These are phyloP conservation scores for Pelagophyceae sp. DNA, from an alignment of 352 stramenopile genomes.

Conservation along the genomic window DNA sequence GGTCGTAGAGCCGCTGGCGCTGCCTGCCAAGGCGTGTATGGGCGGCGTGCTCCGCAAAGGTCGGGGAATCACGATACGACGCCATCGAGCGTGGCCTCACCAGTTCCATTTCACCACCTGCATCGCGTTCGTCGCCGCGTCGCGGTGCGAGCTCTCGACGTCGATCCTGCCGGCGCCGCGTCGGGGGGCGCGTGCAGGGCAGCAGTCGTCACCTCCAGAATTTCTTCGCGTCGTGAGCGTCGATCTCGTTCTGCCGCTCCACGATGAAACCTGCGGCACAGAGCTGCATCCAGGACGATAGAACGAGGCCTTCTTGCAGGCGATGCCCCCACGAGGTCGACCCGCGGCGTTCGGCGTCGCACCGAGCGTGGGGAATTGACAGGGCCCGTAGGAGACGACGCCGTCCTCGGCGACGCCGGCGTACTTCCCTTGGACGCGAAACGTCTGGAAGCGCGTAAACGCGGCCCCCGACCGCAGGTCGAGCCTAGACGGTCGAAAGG, in stretches of 20 bases:
- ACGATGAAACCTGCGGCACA: slow-evolving; percentile 68
- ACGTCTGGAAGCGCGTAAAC: slow-evolving; percentile 59
- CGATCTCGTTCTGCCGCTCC: slow-evolving; percentile 64
- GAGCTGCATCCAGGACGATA: slow-evolving; percentile 19
- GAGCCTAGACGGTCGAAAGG: too few species aligned
- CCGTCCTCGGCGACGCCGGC: slow-evolving; percentile 24
- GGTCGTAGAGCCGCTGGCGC: slow-evolving; percentile 64
- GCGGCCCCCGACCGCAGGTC: slow-evolving; percentile 65
- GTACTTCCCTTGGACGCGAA: slow-evolving; percentile 4
- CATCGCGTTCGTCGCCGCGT: too few species aligned
- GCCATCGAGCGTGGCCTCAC: too few species aligned
- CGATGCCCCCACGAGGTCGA: slow-evolving; percentile 87
- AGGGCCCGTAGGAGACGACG: slow-evolving; percentile 97
- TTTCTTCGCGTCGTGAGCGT: slow-evolving; percentile 88
- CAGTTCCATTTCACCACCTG: too few species aligned
- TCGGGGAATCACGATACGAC: too few species aligned
- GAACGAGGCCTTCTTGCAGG: slow-evolving; percentile 55
- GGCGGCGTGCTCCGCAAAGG: too few species aligned
- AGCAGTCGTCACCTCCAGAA: too few species aligned
- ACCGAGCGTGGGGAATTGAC: slow-evolving; percentile 98
- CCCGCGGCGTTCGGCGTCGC: too few species aligned
- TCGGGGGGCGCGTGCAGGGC: too few species aligned
- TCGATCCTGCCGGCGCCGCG: too few species aligned
- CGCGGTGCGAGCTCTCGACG: too few species aligned
- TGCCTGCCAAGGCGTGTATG: too few species aligned